Evolutionary conservation across 169 alveolate genomes (phyloP).

Genomic region (Neospora caninum): DNA sequence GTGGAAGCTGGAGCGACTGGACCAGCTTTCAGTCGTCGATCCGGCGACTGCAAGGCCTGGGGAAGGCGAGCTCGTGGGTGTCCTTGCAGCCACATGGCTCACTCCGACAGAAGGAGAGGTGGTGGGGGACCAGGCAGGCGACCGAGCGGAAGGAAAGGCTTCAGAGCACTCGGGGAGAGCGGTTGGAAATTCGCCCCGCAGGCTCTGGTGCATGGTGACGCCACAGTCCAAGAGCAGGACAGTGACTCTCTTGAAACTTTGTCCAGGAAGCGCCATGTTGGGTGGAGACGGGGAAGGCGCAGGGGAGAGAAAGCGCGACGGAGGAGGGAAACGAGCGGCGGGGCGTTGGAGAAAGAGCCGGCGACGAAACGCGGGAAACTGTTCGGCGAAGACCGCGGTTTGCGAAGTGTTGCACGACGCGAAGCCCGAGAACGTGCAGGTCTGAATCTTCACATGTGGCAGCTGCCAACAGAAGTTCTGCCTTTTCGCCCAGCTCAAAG

Average conservation of each 20-base stretch:
- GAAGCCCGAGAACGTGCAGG: no score
- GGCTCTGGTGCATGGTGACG: neutral
- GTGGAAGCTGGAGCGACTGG: neutral
- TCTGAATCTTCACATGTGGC: no score
- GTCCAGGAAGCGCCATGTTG: constrained; percentile 44
- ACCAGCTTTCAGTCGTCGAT: neutral
- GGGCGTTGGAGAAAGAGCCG: no score
- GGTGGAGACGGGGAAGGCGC: neutral
- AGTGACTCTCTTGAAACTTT: constrained; percentile 2
- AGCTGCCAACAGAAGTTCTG: no score
- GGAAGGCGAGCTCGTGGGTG: neutral
- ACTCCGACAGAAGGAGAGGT: neutral
- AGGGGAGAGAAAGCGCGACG: no score
- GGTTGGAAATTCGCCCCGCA: neutral
- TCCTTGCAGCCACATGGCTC: neutral
- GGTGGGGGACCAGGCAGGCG: neutral
- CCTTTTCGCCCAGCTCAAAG: no score
- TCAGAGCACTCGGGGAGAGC: neutral
- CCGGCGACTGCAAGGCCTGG: neutral
- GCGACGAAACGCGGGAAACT: no score
- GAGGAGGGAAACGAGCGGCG: no score
- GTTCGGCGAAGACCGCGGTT: no score
- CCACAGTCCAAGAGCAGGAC: constrained; percentile 35
- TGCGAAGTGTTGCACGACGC: no score
- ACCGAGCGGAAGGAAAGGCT: neutral